Base-by-base conservation (phyloP, 306 rosid genomes). In the Abrus pulchellus region DNA sequence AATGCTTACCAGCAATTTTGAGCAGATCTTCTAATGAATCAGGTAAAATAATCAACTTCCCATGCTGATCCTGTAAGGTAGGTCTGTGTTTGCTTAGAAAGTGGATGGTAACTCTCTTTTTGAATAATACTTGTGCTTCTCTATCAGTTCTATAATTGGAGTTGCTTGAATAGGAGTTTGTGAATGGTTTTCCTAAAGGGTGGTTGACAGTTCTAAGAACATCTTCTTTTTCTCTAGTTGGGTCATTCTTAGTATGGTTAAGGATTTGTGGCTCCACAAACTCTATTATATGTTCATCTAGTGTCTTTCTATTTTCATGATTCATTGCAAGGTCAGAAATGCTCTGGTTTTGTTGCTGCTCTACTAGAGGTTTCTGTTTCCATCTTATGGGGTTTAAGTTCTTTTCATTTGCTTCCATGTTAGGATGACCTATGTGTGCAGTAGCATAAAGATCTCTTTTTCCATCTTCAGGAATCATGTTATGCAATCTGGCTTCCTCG, bases 21-120 rank as follows among this genome's bases (percentile, higher is more conserved):
- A 89, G 78, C 66, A 94, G 87, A 86, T 92, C 90, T 79, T 94
- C 89, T 10, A 94, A 63, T 0, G 98, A 89, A 83, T 84, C 84
- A 29, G 98, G 98, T 72, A 94, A 80, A 65, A 77, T 86, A 52
- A 94, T 90, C 76, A 94, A 83, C 86, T 90, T 94, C 0, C 90
- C 92, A 28, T 28, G 70, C n/a, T 82, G 86, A 64, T 61, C 88
- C 54, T 64, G 69, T 48, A 78, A 41, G 29, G 20, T 47, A 30
- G 57, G 80, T 70, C 34, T 68, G 30, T 80, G 28, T 75, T 76
- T 78, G 70, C 75, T 72, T 47, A 79, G 72, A 80, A 85, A 61
- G 80, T 92, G 89, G 74, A 94, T 85, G 0, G 86, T 87, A 64
- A 92, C 95, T 86, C 98, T 87, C 72, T 86, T 94, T 68, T 85